Conservation (phyloP, 78 protist genomes). For the Chrysochromulina parva region DNA sequence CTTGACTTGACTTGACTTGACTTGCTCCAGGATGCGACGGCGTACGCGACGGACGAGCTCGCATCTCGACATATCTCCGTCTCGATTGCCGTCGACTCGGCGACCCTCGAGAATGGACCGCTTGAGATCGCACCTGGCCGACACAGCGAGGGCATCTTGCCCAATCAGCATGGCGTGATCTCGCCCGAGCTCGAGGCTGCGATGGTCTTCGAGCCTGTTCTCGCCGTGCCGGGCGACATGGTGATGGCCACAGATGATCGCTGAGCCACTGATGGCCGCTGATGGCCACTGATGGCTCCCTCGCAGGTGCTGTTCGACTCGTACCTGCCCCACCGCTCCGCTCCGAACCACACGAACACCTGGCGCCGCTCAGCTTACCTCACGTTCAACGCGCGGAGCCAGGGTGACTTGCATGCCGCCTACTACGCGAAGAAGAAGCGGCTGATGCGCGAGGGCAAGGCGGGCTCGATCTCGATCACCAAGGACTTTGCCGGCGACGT, state of each 20-base stretch:
- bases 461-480: too few relatives aligned
- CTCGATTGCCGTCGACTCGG: not conserved
- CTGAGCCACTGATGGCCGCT: too few relatives aligned
- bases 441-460: too few relatives aligned
- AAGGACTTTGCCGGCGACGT: too few relatives aligned
- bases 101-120: not conserved
- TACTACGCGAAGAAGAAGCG: too few relatives aligned
- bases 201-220: not conserved
- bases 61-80: constrained; percentile 22
- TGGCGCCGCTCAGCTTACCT: constrained; percentile 6
- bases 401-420: too few relatives aligned
- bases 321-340: constrained; percentile 21
- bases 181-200: not conserved
- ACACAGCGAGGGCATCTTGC: not conserved
- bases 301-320: not conserved
- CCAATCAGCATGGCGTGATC: not conserved
- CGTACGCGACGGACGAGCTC: constrained; percentile 34
- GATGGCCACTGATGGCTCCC: too few relatives aligned
- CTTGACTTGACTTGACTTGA: too few relatives aligned
- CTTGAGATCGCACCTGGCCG: not conserved
- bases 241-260: not conserved
- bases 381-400: too few relatives aligned
- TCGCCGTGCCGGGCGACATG: not conserved
- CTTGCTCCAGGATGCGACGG: constrained; percentile 21
- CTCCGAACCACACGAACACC: not conserved